Evolutionary conservation across 352 stramenopile species (phyloP).

Genomic region (Phytophthora chlamydospora): DNA sequence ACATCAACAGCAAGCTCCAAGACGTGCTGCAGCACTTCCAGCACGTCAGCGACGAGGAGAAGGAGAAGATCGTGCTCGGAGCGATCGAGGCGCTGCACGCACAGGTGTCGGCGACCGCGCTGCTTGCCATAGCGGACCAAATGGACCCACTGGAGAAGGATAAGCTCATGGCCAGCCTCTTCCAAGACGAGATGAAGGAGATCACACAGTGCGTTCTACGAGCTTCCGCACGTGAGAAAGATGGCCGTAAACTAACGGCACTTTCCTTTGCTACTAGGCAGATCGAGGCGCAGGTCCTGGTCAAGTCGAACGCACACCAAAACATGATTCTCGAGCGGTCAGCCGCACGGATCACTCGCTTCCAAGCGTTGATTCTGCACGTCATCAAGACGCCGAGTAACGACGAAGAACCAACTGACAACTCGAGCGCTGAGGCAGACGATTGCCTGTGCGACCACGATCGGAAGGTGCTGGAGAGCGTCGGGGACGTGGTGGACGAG

Average conservation of each 20-base stretch:
- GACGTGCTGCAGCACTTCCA: conserved; percentile 62
- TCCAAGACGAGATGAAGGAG: conserved; percentile 57
- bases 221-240: not conserved
- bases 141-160: conserved; percentile 66
- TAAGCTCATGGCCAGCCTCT: conserved; percentile 57
- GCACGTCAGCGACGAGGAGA: conserved; percentile 60
- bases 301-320: conserved; percentile 62
- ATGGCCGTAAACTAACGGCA: conserved; percentile 1
- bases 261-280: conserved; percentile 36
- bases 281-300: conserved; percentile 53
- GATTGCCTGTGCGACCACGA: conserved; percentile 70
- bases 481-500: conserved; percentile 63
- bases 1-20: conserved; percentile 59
- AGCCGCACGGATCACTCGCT: conserved; percentile 58
- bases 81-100: conserved; percentile 54
- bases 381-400: conserved; percentile 24
- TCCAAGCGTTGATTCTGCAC: conserved; percentile 54
- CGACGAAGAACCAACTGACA: conserved; percentile 3
- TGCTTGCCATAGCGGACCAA: conserved; percentile 51
- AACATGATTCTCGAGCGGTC: conserved; percentile 69
- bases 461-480: conserved; percentile 60
- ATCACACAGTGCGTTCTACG: conserved; percentile 52
- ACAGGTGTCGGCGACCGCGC: conserved; percentile 54
- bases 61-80: conserved; percentile 58
- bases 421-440: conserved; percentile 22